phyloP scores from a whole-genome alignment of 2,329 filamentous ascomycete genomes.

The Endoconidiophora laricicola region DNA sequence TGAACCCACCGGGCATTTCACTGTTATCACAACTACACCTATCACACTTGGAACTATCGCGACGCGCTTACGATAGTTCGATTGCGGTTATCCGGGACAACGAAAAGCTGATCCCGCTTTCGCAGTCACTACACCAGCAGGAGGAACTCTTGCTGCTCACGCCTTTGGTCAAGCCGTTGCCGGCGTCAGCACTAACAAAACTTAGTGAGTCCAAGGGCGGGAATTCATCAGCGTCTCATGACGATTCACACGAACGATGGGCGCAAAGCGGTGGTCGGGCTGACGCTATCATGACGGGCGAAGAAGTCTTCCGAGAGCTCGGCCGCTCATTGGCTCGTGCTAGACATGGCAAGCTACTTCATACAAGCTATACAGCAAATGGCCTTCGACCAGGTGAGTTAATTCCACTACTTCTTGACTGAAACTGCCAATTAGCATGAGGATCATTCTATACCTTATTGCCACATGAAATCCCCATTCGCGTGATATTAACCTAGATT shows the following conservation, averaged over 20 bases:
- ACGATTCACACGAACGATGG: slow-evolving; percentile 8
- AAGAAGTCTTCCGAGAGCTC: slow-evolving; percentile 80
- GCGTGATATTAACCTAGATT: not conserved
- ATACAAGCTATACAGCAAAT: slow-evolving; percentile 91
- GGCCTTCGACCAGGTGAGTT: slow-evolving; percentile 56
- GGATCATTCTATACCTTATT: not conserved
- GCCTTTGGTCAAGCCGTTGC: slow-evolving; percentile 79
- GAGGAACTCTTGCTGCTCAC: slow-evolving; percentile 84
- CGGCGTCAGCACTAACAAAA: slow-evolving; percentile 62
- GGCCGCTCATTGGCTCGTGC: slow-evolving; percentile 76
- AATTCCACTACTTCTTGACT: not conserved
- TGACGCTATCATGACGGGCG: slow-evolving; percentile 66
- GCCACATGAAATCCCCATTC: not conserved
- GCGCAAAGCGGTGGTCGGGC: slow-evolving; percentile 18
- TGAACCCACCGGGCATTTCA: slow-evolving; percentile 69
- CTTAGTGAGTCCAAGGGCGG: slow-evolving; percentile 20
- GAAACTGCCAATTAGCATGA: not conserved
- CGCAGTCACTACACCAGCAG: slow-evolving; percentile 62
- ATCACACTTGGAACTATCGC: slow-evolving; percentile 64
- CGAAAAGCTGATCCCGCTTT: slow-evolving; percentile 66
- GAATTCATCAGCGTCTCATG: not conserved
- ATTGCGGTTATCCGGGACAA: slow-evolving; percentile 88
- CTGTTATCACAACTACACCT: slow-evolving; percentile 69
- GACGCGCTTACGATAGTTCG: slow-evolving; percentile 75
- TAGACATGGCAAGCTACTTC: slow-evolving; percentile 68